Conservation (phyloP, 345 rosid genomes). For the Rhizophora mangle region DNA sequence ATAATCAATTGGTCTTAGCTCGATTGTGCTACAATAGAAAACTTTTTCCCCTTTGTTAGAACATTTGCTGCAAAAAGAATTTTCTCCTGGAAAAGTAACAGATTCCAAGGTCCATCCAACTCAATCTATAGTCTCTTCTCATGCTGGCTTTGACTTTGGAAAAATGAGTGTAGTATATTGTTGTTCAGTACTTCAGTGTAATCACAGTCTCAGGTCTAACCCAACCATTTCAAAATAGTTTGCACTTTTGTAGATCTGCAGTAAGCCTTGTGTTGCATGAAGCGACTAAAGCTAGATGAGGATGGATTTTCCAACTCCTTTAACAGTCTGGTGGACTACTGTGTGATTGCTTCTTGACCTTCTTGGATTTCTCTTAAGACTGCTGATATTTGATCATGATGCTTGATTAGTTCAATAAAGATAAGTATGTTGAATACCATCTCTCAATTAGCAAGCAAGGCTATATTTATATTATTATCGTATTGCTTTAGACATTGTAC, state of each 20-base stretch:
- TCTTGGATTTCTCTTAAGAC: neutral
- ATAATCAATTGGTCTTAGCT: neutral
- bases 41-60: neutral
- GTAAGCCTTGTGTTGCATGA: neutral
- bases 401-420: neutral
- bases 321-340: neutral
- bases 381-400: neutral
- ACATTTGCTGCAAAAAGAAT: neutral
- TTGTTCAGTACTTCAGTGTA: neutral
- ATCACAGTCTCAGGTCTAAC: neutral
- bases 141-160: too few species aligned
- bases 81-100: neutral
- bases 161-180: too few species aligned
- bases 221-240: neutral
- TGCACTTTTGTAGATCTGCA: neutral
- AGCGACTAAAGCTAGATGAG: neutral
- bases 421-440: too few species aligned
- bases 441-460: too few species aligned
- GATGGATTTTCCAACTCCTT: neutral
- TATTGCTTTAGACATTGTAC: too few species aligned
- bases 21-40: neutral
- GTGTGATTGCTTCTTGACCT: neutral
- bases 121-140: neutral
- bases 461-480: too few species aligned
- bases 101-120: neutral